Evolutionary conservation across 805 yeast species (phyloP).

Genomic region (Cephaloascus albidus): DNA sequence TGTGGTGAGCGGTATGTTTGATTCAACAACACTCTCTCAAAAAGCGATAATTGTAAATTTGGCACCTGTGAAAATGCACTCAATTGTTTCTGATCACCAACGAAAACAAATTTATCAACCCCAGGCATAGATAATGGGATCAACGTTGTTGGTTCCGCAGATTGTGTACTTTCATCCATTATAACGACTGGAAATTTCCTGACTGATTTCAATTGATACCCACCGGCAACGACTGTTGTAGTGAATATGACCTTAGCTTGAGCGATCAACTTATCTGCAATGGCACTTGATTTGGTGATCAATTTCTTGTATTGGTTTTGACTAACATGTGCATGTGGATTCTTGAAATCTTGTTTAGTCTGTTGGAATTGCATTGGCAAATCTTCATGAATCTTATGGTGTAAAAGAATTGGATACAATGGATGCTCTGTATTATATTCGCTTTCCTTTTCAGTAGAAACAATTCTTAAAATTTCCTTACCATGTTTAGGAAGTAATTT

Average conservation of each 20-base stretch:
- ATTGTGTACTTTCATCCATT: conserved; percentile 74
- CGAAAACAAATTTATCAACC: conserved; percentile 57
- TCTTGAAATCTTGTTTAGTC: conserved; percentile 30
- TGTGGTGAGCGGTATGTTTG: conserved; percentile 53
- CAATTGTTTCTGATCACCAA: conserved; percentile 70
- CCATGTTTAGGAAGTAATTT: conserved; percentile 44
- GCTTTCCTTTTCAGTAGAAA: conserved; percentile 49
- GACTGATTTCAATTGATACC: conserved; percentile 47
- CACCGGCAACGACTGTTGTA: conserved; percentile 68
- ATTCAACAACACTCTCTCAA: conserved; percentile 56
- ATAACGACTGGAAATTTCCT: conserved; percentile 55
- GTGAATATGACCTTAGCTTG: conserved; percentile 67
- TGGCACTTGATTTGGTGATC: conserved; percentile 30
- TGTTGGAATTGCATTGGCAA: conserved; percentile 36
- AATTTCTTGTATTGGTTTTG: conserved; percentile 42
- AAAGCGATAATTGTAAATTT: conserved; percentile 54
- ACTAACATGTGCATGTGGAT: conserved; percentile 31
- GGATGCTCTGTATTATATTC: conserved; percentile 53
- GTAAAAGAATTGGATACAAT: conserved; percentile 51
- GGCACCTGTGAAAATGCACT: conserved; percentile 66
- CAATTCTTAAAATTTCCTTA: conserved; percentile 46
- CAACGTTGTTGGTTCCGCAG: conserved; percentile 63
- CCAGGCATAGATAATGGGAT: conserved; percentile 66
- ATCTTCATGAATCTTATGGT: conserved; percentile 44
- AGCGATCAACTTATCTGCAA: conserved; percentile 40